Percentiles rank a stretch among this genome's conserved stretches.
phyloP scores from a whole-genome alignment of 2,329 filamentous ascomycete genomes.

The Stagonosporopsis rhizophila region DNA sequence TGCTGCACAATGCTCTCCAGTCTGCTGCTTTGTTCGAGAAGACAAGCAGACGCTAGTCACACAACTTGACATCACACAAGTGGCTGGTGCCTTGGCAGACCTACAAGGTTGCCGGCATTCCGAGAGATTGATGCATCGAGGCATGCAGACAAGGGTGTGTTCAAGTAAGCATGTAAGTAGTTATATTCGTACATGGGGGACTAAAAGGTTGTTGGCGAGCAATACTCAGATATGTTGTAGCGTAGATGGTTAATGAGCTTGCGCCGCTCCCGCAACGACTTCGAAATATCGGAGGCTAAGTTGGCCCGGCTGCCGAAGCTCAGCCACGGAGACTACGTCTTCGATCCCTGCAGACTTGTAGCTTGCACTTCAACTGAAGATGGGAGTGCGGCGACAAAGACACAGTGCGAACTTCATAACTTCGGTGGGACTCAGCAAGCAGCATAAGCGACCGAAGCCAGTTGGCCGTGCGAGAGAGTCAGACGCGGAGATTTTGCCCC shows the following conservation, averaged over 20 bases:
- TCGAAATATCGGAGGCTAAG: constrained; percentile 1
- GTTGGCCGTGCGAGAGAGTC: neutral
- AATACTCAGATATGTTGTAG: too few relatives aligned
- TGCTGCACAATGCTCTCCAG: too few relatives aligned
- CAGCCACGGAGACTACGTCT: constrained; percentile 11
- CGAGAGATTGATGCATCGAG: neutral
- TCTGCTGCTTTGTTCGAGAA: neutral
- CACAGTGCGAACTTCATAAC: neutral
- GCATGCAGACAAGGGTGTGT: neutral
- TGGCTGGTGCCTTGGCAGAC: neutral
- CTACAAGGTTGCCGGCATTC: neutral
- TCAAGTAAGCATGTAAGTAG: neutral
- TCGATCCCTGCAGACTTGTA: constrained; percentile 1
- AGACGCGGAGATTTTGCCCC: neutral
- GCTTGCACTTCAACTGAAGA: neutral
- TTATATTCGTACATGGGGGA: neutral
- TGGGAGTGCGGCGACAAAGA: neutral
- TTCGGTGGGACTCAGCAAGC: neutral
- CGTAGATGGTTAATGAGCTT: neutral
- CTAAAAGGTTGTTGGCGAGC: neutral
- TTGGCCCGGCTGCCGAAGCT: constrained; percentile 3
- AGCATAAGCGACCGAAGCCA: neutral
- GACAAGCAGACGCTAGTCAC: neutral
- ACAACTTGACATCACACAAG: neutral
- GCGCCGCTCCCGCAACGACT: neutral